Base-by-base conservation (phyloP, 306 rosid species). In the Vigna hirtella region DNA sequence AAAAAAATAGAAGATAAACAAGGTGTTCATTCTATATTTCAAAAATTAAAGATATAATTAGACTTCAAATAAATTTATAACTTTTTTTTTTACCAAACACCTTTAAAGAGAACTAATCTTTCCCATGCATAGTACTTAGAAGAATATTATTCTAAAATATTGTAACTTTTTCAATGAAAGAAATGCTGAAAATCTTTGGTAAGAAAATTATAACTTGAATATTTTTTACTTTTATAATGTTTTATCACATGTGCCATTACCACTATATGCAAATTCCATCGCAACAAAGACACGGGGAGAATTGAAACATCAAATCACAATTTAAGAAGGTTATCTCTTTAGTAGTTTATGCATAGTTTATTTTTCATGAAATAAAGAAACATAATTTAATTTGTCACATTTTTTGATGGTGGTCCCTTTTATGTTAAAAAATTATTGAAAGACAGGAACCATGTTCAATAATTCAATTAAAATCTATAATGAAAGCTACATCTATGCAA, bases 321-420 rank as follows among this genome's bases (percentile, higher is more conserved):
- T 67, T 49, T 38, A 10, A 10, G 30, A 57, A n/a, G 40, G 42
- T 75, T 47, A 48, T 71, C 77, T 48, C 20, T 55, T 70, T 49
- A 34, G 26, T 4, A 8, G 16, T 42, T 49, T 73, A 32, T 53
- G 40, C 53, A 64, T 13, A 13, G 43, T 34, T 18, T 6, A 3
- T 13, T 18, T n/a, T 15, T 48, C 56, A 34, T 20, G 18, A 15
- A 45, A 8, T 42, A 36, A 81, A 57, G 26, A 57, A 32, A 8
- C 4, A 45, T 6, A 66, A 45, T 7, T 22, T 32, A 65, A 17
- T 70, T 56, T 81, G 55, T 20, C 50, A 32, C 48, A n/a, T 74
- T 80, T 56, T 42, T 56, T 42, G 22, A 48, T 10, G 42, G 45
- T 2, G 42, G 45, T 2, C 32, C 17, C 13, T 38, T 62, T 74